Conservation (phyloP, 306 rosid species). For the Prunus campanulata region DNA sequence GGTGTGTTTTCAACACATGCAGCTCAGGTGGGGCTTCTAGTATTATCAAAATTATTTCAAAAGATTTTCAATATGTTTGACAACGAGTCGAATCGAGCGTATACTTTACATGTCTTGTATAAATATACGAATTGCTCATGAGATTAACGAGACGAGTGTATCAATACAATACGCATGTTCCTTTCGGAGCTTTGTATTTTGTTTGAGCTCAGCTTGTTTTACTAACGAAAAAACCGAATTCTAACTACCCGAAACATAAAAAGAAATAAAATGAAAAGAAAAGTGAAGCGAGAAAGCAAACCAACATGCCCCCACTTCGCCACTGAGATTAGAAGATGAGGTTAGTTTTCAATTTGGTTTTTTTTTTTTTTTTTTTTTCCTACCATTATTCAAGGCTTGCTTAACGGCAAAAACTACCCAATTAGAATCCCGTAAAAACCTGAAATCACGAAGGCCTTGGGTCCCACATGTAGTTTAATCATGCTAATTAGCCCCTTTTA, state of each 20-base stretch:
- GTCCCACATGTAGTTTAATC: conserved; percentile 81
- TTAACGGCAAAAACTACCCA: conserved; percentile 82
- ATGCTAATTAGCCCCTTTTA: conserved; percentile 47
- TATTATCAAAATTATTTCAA: neutral
- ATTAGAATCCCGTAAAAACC: conserved; percentile 61
- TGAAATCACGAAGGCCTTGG: conserved; percentile 57
- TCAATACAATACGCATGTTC: too few species aligned
- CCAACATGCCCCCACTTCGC: neutral
- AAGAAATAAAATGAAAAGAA: neutral
- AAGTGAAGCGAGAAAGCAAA: neutral
- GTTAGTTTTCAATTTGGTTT: neutral
- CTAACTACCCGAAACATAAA: neutral
- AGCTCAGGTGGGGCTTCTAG: neutral
- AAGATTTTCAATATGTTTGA: neutral
- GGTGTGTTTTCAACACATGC: neutral
- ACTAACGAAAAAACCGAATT: neutral
- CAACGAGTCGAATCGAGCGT: too few species aligned
- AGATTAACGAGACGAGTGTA: too few species aligned
- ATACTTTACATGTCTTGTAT: too few species aligned
- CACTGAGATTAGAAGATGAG: neutral
- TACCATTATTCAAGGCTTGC: conserved; percentile 51
- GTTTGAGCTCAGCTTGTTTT: neutral
- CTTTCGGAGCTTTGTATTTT: too few species aligned
- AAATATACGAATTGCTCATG: too few species aligned
- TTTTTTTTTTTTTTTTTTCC: neutral